A percentile compares a stretch with the other conserved stretches of the same genome.
phyloP scores from a whole-genome alignment of 495 filamentous ascomycete species.

The Clavariopsis aquatica region DNA sequence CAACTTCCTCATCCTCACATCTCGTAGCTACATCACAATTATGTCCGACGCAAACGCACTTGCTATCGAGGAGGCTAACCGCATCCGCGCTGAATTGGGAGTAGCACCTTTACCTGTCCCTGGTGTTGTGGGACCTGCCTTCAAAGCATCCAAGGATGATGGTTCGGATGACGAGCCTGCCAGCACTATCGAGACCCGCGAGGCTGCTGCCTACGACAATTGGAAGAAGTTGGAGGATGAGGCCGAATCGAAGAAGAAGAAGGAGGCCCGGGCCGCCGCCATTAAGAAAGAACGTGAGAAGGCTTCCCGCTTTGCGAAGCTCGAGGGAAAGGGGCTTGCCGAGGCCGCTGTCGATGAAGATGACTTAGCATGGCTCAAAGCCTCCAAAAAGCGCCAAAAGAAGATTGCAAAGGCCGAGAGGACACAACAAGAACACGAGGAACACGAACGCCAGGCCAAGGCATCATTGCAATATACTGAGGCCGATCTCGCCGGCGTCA shows the following conservation, averaged over 20 bases:
- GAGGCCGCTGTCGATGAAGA: conserved; percentile 70
- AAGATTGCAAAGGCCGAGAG: conserved; percentile 78
- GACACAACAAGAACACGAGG: conserved; percentile 72
- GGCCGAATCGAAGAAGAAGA: conserved; percentile 66
- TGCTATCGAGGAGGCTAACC: conserved; percentile 92
- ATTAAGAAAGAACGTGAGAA: conserved; percentile 88
- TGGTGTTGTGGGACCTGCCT: conserved; percentile 59
- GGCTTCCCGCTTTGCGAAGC: conserved; percentile 68
- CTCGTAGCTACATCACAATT: conserved; percentile 35
- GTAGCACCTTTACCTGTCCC: conserved; percentile 88
- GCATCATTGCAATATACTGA: conserved; percentile 64
- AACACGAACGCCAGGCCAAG: conserved; percentile 56
- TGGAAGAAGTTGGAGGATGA: conserved; percentile 67
- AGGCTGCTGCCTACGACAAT: conserved; percentile 74
- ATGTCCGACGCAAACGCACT: conserved; percentile 70
- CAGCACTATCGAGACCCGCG: conserved; percentile 77
- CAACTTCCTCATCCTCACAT: neutral
- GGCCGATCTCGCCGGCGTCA: conserved; percentile 82
- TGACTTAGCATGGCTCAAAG: conserved; percentile 79
- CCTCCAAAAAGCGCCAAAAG: conserved; percentile 87
- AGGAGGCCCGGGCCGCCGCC: conserved; percentile 72
- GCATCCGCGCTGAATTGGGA: conserved; percentile 83
- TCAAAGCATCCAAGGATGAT: conserved; percentile 57
- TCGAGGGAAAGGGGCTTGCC: conserved; percentile 77
- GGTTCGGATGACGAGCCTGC: conserved; percentile 57